Base-by-base conservation (phyloP, 441 rosid genomes). In the Rhodomyrtus psidioides region DNA sequence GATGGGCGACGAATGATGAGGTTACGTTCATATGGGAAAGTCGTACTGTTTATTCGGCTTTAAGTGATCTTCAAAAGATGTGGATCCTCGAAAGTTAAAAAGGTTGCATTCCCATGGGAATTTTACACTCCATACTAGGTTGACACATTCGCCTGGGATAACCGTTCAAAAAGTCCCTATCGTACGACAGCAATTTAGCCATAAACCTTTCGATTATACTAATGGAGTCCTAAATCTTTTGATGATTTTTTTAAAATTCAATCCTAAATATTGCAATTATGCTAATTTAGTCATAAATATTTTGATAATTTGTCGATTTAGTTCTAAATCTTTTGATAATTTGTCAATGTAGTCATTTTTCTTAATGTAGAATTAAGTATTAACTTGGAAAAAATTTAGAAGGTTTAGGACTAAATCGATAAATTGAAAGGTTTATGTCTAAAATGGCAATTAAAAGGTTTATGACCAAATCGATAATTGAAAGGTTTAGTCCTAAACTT, bases 181-280 rank as follows among this genome's bases (percentile, higher is more conserved):
- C 12, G 51, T 49, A 49, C 3, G 3, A 2, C 13, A 3, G 12
- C 13, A 3, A 46, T 46, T 46, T 3, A 10, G 13, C 2, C 13
- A 2, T 49, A 49, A 49, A 49, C 51, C 3, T 49, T 49, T 10
- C 51, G 10, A 49, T 49, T 49, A 10, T 10, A 12, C 13, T 3
- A 49, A 49, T 10, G 12, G 3, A 58, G 17, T 4, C 0, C 34
- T 13, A n/a, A n/a, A 58, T 16, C 0, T 58, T 12, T n/a, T n/a
- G 0, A 58, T 0, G 34, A 7, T 1, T 6, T n/a, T 46, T 2
- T 46, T 3, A n/a, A n/a, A 58, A 2, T 58, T 28, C 0, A 58
- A 1, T 13, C 9, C 7, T n/a, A n/a, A 58, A 58, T 34, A 16
- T n/a, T 58, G 6, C 19, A 1, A n/a, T 58, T 58, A 8, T n/a